A percentile compares a stretch with the other conserved stretches of the same genome.
Conservation (phyloP, 805 yeast genomes). For the Saturnispora galanensis region DNA sequence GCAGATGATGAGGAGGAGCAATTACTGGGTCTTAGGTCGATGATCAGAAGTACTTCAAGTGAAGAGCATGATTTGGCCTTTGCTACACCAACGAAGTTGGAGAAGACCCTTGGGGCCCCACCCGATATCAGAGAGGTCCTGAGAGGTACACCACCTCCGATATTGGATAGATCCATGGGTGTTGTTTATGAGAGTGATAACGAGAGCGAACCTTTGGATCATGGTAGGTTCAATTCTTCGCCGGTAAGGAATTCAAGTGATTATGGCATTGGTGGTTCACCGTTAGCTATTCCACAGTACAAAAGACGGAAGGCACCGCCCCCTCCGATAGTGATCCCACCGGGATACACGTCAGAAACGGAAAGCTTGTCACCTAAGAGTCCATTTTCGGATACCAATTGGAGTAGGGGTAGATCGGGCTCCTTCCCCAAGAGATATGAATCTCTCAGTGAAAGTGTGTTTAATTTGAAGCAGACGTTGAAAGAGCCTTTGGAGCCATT, state of each 20-base stretch:
- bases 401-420: conserved; percentile 12
- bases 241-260: conserved; percentile 1
- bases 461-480: conserved; percentile 11
- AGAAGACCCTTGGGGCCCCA: conserved; percentile 3
- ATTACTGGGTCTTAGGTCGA: conserved; percentile 3
- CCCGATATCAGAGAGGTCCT: conserved; percentile 5
- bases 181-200: conserved; percentile 23
- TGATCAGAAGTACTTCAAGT: neutral
- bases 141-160: conserved; percentile 9
- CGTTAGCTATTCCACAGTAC: conserved; percentile 1
- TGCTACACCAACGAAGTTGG: neutral
- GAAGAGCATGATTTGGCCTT: neutral
- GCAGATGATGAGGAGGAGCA: conserved; percentile 3
- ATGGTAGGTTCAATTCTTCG: no score
- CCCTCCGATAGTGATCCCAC: neutral
- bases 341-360: neutral
- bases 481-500: neutral
- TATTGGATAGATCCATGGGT: conserved; percentile 20
- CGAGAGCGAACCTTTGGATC: conserved; percentile 11
- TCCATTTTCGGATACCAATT: conserved; percentile 3
- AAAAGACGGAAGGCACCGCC: conserved; percentile 1
- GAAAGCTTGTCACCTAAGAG: neutral
- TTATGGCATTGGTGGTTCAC: neutral
- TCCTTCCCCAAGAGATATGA: conserved; percentile 18
- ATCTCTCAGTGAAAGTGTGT: conserved; percentile 15